A percentile compares a stretch with the other conserved stretches of the same genome.
phyloP scores from a whole-genome alignment of 768 basidiomycete genomes.

The Cystofilobasidium ferigula region DNA sequence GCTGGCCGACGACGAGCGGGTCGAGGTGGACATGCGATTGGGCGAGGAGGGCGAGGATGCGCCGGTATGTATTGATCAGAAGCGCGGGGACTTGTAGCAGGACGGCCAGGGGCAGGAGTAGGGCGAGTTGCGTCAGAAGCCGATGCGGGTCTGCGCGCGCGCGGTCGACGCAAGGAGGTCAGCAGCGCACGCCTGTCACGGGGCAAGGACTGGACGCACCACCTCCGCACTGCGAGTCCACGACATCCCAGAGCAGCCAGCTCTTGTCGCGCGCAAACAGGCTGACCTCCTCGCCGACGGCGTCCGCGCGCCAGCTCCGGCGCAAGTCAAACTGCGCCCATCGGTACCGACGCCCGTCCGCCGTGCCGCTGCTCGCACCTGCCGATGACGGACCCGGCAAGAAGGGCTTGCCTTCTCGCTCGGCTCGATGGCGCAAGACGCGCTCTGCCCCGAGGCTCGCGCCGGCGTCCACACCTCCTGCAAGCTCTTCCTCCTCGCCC shows the following conservation, averaged over 20 bases:
- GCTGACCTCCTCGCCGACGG: constrained; percentile 16
- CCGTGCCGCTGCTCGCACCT: not conserved
- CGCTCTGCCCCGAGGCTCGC: constrained; percentile 16
- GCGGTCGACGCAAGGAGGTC: no score
- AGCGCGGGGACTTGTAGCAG: constrained; percentile 12
- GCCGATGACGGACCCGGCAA: not conserved
- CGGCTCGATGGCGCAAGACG: constrained; percentile 14
- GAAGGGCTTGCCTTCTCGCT: constrained; percentile 1
- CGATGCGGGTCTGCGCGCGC: not conserved
- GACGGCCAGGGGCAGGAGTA: constrained; percentile 12
- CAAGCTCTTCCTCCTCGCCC: constrained; percentile 8
- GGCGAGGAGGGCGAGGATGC: constrained; percentile 15
- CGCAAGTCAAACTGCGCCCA: constrained; percentile 21
- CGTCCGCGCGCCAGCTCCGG: constrained; percentile 19
- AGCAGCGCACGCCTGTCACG: not conserved
- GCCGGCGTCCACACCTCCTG: not conserved
- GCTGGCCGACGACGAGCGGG: not conserved
- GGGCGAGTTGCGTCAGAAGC: constrained; percentile 16
- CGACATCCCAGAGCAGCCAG: constrained; percentile 24
- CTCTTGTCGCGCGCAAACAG: constrained; percentile 25
- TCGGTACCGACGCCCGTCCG: not conserved
- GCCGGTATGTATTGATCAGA: constrained; percentile 14
- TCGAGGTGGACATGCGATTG: constrained; percentile 12
- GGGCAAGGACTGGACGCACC: constrained; percentile 2
- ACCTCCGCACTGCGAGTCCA: constrained; percentile 5